Evolutionary conservation across 2,329 filamentous ascomycete genomes (phyloP).

Genomic region (Cladosporium cucumerinum): DNA sequence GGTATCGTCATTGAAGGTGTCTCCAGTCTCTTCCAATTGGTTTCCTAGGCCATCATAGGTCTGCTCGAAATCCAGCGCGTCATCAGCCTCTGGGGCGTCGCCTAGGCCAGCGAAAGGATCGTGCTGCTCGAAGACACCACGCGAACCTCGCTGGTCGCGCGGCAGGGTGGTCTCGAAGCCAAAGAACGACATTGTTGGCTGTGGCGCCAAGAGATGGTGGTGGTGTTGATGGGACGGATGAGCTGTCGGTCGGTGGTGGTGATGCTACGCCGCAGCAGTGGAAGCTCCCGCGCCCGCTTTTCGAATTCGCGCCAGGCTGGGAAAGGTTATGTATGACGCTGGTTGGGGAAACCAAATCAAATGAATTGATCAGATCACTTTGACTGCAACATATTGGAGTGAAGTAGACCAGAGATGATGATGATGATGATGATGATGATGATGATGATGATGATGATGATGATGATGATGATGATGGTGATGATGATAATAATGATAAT

Average conservation of each 20-base stretch:
- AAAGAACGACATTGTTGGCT: slow-evolving; percentile 73
- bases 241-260: slow-evolving; percentile 3
- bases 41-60: slow-evolving; percentile 95
- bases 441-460: too few relatives aligned
- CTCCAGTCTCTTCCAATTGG: slow-evolving; percentile 83
- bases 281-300: not conserved
- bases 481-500: too few relatives aligned
- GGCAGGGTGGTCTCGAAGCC: slow-evolving; percentile 73
- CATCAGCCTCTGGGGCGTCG: slow-evolving; percentile 50
- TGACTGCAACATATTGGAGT: not conserved
- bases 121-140: slow-evolving; percentile 69
- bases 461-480: too few relatives aligned
- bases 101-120: slow-evolving; percentile 88
- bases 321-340: not conserved
- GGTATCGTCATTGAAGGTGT: slow-evolving; percentile 95
- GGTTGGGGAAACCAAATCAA: not conserved
- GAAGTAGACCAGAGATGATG: not conserved
- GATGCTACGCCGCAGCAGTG: slow-evolving; percentile 1
- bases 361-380: not conserved
- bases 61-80: slow-evolving; percentile 84
- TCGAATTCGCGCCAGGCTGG: slow-evolving; percentile 1
- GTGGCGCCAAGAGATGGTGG: slow-evolving; percentile 14
- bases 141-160: slow-evolving; percentile 51
- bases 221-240: slow-evolving; percentile 6
- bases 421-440: too few relatives aligned